Base-by-base conservation (phyloP, 2,329 filamentous ascomycete species). In the Colletotrichum lini region DNA sequence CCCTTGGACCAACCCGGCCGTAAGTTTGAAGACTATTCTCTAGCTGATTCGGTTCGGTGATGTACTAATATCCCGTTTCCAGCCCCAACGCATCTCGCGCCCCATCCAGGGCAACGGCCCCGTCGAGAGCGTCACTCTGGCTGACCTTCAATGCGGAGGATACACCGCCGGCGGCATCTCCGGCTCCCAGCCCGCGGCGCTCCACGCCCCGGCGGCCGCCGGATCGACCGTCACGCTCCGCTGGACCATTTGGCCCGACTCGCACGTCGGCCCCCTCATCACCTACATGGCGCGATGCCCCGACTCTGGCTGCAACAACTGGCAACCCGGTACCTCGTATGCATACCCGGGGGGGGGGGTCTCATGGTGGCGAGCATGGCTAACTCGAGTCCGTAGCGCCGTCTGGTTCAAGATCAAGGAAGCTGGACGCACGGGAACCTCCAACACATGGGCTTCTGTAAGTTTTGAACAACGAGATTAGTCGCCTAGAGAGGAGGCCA, bases 271-370 rank as follows among this genome's bases (percentile, higher is more conserved):
- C 0, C 88, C 88, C 1, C 78, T 86, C 1, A 81, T 90, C 67
- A 90, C 88, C 0, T 90, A 90, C 76, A 89, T 91, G 87, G 89
- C 89, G 5, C 81, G 82, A 44, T 91, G 89, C 77, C 87, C 88
- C 0, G 84, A 86, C 53, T 77, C 80, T 0, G 84, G 87, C 1
- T 90, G 88, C 77, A 83, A 84, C 64, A 79, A 80, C 64, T 89
- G 83, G 75, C 78, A 82, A 68, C 87, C 88, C 7, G 84, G 82
- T 0, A 71, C 68, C 18, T 61, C 68, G 68, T 71, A 47, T 18
- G 83, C 79, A 10, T 77, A 75, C 80, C 15, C 38, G 9, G 10
- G 13, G 23, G 9, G 10, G 13, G 23, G 26, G 26, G 26, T 30
- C 30, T 5, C 9, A 4, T 4, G 3, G 1, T 16, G 83, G 73